phyloP scores from a whole-genome alignment of 2,329 filamentous ascomycete genomes.

The Leptosphaerulina australis region DNA sequence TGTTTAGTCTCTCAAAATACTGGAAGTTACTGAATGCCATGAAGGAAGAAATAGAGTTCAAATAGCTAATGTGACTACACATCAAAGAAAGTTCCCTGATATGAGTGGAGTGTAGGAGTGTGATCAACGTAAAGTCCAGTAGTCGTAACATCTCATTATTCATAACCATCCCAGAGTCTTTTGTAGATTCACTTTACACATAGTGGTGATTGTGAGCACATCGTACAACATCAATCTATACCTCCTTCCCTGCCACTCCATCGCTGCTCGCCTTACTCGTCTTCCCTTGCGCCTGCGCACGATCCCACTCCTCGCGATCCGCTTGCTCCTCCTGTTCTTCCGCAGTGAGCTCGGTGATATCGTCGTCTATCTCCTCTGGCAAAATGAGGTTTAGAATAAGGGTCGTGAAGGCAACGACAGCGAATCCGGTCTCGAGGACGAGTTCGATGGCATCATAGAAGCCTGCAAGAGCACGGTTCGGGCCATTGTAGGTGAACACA shows the following conservation, averaged over 20 bases:
- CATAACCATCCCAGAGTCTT: too few species aligned
- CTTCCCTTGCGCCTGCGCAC: slow-evolving; percentile 42
- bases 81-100: too few species aligned
- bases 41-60: too few species aligned
- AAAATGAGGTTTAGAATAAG: slow-evolving; percentile 76
- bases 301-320: slow-evolving; percentile 52
- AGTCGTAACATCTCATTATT: too few species aligned
- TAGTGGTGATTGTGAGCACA: too few species aligned
- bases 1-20: too few species aligned
- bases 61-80: too few species aligned
- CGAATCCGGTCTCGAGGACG: slow-evolving; percentile 64
- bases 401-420: slow-evolving; percentile 74
- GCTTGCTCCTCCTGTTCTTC: slow-evolving; percentile 47
- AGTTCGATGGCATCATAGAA: slow-evolving; percentile 71
- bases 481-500: slow-evolving; percentile 74
- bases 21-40: too few species aligned
- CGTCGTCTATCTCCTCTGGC: slow-evolving; percentile 76
- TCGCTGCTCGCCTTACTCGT: slow-evolving; percentile 21
- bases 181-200: too few species aligned
- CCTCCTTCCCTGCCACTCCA: slow-evolving; percentile 8
- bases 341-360: slow-evolving; percentile 52
- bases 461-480: slow-evolving; percentile 70
- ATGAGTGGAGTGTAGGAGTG: too few species aligned
- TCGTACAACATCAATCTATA: background rate
- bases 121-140: too few species aligned